Conservation (phyloP, 164 flowering plant genomes). For the Sextonia rubra region DNA sequence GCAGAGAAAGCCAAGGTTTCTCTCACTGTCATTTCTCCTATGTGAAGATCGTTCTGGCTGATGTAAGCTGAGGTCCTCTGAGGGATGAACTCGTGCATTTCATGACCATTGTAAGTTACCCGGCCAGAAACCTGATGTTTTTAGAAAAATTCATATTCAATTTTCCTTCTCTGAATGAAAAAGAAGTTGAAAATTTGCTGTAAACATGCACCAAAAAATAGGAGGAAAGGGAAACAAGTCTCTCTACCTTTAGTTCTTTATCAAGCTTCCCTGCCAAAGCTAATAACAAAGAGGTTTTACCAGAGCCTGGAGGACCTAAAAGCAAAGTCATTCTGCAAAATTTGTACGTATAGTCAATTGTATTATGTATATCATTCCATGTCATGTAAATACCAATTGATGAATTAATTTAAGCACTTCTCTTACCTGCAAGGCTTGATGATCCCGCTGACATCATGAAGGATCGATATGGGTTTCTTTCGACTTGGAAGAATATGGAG, state of each 20-base stretch:
- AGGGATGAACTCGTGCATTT: constrained; percentile 63
- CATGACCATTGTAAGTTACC: constrained; percentile 68
- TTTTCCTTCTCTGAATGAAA: neutral
- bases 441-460: constrained; percentile 31
- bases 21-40: constrained; percentile 59
- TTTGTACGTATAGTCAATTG: neutral
- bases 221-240: neutral
- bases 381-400: too few relatives aligned
- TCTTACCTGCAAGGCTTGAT: constrained; percentile 37
- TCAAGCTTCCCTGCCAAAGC: constrained; percentile 45
- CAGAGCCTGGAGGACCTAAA: constrained; percentile 35
- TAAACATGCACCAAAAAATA: neutral
- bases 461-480: constrained; percentile 21
- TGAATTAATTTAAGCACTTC: too few relatives aligned
- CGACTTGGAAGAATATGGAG: constrained; percentile 17
- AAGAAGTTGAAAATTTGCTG: neutral
- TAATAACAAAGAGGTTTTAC: constrained; percentile 27
- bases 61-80: constrained; percentile 63
- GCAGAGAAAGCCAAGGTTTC: constrained; percentile 58
- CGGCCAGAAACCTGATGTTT: constrained; percentile 40
- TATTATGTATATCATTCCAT: too few relatives aligned
- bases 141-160: neutral
- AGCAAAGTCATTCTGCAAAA: constrained; percentile 36
- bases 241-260: constrained; percentile 33
- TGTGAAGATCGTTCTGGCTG: constrained; percentile 57